phyloP scores from a whole-genome alignment of 768 basidiomycete species.

The Pisolithus marmoratus region DNA sequence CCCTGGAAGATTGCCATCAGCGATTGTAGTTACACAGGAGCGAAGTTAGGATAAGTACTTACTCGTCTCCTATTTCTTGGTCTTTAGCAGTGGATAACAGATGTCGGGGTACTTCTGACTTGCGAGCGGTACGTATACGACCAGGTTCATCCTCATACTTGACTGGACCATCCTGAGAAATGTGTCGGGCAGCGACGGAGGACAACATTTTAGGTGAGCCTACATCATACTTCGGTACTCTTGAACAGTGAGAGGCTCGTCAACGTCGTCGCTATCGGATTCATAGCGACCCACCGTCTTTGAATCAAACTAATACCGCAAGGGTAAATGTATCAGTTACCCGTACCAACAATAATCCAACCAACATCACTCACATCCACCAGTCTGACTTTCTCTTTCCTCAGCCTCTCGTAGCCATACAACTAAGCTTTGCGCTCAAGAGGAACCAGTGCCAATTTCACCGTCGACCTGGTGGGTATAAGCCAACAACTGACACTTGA shows the following conservation, averaged over 20 bases:
- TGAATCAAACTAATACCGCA: conserved; percentile 66
- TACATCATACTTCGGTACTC: conserved; percentile 36
- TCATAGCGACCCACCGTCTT: conserved; percentile 50
- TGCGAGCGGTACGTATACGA: conserved; percentile 56
- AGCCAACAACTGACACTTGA: too few relatives aligned
- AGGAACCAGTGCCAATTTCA: conserved; percentile 67
- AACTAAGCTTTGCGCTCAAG: conserved; percentile 75
- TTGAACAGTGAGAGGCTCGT: conserved; percentile 67
- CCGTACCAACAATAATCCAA: too few relatives aligned
- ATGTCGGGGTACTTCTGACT: conserved; percentile 74
- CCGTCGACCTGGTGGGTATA: conserved; percentile 59
- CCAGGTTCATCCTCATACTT: conserved; percentile 87
- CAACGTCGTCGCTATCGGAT: conserved; percentile 70
- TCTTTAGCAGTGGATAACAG: conserved; percentile 43
- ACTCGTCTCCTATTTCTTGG: conserved; percentile 40
- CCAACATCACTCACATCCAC: too few relatives aligned
- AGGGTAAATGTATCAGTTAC: too few relatives aligned
- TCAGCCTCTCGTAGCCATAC: conserved; percentile 75
- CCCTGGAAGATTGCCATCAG: conserved; percentile 32
- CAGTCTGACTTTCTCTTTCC: conserved; percentile 50
- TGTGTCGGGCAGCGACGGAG: neutral
- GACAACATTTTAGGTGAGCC: conserved; percentile 6
- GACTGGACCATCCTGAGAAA: conserved; percentile 59
- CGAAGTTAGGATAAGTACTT: too few relatives aligned
- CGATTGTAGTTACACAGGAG: neutral